Percentiles rank a stretch among this genome's conserved stretches.
Conservation (phyloP, 1,284 basidiomycete genomes). For the Leccinum subfulvum region DNA sequence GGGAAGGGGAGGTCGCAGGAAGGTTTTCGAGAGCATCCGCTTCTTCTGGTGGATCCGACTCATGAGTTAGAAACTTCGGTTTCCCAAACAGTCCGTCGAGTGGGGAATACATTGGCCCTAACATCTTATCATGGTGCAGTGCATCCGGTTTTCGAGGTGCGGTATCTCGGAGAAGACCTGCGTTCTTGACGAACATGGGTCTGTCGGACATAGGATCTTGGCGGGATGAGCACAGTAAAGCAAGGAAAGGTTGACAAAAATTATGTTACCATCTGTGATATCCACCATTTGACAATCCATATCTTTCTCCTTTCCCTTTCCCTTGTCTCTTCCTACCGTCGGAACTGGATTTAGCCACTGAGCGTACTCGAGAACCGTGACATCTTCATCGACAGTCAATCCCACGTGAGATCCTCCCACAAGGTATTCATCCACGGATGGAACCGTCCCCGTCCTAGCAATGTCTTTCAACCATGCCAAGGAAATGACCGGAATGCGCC, state of each 20-base stretch:
- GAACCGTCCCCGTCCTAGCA: constrained; percentile 46
- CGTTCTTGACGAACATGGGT: constrained; percentile 23
- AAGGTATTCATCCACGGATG: constrained; percentile 22
- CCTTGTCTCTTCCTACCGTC: constrained; percentile 11
- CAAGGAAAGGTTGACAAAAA: not conserved
- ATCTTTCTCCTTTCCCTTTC: constrained; percentile 34
- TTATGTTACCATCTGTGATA: constrained; percentile 34
- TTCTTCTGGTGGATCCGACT: constrained; percentile 23
- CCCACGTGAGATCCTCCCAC: constrained; percentile 13
- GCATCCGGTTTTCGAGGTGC: not conserved
- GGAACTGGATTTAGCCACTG: not conserved
- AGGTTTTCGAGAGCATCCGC: not conserved
- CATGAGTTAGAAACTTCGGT: constrained; percentile 17
- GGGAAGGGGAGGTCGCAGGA: constrained; percentile 16
- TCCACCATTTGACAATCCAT: constrained; percentile 33
- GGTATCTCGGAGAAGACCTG: constrained; percentile 22
- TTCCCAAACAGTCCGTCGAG: constrained; percentile 20
- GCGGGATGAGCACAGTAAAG: not conserved
- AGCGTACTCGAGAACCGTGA: not conserved
- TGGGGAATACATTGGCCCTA: not conserved
- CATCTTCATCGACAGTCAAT: not conserved
- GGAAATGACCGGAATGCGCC: constrained; percentile 62
- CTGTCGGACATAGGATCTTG: not conserved
- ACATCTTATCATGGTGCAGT: not conserved
- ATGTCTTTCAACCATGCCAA: constrained; percentile 66